Evolutionary conservation across 345 rosid species (phyloP).

Genomic region (Hypericum perforatum): DNA sequence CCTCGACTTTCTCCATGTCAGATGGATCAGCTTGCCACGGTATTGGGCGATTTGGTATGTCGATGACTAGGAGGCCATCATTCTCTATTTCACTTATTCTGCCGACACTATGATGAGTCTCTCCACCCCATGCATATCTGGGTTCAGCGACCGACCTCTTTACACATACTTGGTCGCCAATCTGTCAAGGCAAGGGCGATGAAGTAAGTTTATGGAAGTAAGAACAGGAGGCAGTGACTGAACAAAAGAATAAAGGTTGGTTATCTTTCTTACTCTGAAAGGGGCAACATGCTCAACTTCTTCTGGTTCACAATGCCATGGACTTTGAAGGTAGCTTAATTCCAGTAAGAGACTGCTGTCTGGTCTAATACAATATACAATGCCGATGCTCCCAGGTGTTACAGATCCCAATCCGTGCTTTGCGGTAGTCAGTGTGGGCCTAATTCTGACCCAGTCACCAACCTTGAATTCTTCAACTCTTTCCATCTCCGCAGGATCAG

Average conservation of each 20-base stretch:
- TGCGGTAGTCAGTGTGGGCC: slow-evolving; percentile 80
- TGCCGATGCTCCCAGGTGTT: slow-evolving; percentile 94
- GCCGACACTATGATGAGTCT: slow-evolving; percentile 99
- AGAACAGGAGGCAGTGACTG: background rate
- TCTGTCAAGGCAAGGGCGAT: slow-evolving; percentile 40
- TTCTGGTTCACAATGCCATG: slow-evolving; percentile 97
- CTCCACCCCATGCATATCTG: slow-evolving; percentile 98
- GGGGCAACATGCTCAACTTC: slow-evolving; percentile 88
- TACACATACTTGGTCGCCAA: slow-evolving; percentile 85
- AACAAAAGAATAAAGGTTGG: background rate
- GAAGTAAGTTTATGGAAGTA: background rate
- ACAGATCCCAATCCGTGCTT: slow-evolving; percentile 94
- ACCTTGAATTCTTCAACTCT: slow-evolving; percentile 99
- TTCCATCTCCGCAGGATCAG: slow-evolving; percentile 99
- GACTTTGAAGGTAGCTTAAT: slow-evolving; percentile 78
- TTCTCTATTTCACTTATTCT: slow-evolving; percentile 80
- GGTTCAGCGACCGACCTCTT: slow-evolving; percentile 99
- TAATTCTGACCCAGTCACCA: slow-evolving; percentile 98
- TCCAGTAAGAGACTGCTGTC: slow-evolving; percentile 87
- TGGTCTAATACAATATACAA: slow-evolving; percentile 86
- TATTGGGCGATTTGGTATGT: slow-evolving; percentile 81
- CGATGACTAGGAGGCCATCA: slow-evolving; percentile 88
- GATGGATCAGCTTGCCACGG: slow-evolving; percentile 99
- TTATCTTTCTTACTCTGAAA: slow-evolving; percentile 46
- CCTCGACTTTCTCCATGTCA: slow-evolving; percentile 97